Evolutionary conservation across 176 grass and related monocot species (phyloP).

Genomic region (Elaeis guineensis): DNA sequence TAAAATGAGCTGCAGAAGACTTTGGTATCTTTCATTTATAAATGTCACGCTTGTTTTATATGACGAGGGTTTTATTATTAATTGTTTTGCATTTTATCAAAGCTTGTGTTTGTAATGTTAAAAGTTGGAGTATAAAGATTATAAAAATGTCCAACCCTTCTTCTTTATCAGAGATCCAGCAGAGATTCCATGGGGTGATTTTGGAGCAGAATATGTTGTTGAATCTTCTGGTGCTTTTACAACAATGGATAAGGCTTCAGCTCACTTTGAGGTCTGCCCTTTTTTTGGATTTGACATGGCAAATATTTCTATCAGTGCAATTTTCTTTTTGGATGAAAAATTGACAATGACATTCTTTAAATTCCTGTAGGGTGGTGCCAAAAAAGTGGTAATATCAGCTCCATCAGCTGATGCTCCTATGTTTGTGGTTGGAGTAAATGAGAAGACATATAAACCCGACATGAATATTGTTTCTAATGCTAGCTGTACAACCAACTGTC

Average conservation of each 20-base stretch:
- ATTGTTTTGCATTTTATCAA: too few species aligned
- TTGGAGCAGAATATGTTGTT: slow-evolving; percentile 83
- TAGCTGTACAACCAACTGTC: slow-evolving; percentile 96
- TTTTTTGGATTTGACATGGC: neutral
- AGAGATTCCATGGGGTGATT: slow-evolving; percentile 83
- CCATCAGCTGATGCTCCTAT: slow-evolving; percentile 95
- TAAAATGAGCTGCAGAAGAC: too few species aligned
- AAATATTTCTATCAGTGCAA: too few species aligned
- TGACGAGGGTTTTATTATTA: too few species aligned
- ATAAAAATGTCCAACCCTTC: slow-evolving; percentile 3
- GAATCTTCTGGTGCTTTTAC: slow-evolving; percentile 98
- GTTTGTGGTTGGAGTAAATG: slow-evolving; percentile 99
- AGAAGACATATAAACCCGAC: slow-evolving; percentile 60
- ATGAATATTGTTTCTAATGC: slow-evolving; percentile 99
- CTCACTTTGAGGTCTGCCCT: slow-evolving; percentile 69
- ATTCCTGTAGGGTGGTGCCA: slow-evolving; percentile 66
- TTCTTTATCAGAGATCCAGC: slow-evolving; percentile 61
- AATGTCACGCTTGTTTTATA: too few species aligned
- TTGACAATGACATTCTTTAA: neutral
- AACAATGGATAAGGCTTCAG: slow-evolving; percentile 60
- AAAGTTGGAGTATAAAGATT: neutral
- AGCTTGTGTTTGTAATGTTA: neutral
- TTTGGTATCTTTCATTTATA: too few species aligned
- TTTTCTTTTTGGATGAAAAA: too few species aligned
- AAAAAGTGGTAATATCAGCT: slow-evolving; percentile 98